Base-by-base conservation (phyloP, 2,329 filamentous ascomycete species). In the Trichophyton benhamiae region DNA sequence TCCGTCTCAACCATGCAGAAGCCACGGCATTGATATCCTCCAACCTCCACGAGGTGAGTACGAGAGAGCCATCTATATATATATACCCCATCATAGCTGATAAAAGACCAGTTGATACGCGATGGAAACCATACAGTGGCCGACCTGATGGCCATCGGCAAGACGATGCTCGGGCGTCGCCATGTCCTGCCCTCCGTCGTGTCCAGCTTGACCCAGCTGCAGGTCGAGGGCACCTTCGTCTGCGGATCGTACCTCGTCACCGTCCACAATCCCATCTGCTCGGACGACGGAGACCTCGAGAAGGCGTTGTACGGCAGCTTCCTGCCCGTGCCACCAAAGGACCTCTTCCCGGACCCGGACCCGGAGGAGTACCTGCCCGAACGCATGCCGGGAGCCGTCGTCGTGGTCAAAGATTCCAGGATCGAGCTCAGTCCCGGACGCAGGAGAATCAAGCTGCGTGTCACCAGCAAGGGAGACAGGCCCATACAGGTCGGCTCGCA, bases 401-500 rank as follows among this genome's bases (percentile, higher is more conserved):
- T 95, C 2, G 80, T 86, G 0, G 85, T 86, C 42, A 88, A 87
- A 68, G 82, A 83, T 57, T 80, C 80, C 22, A 81, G 78, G 57
- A 82, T 96, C 60, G 76, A 77, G 58, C 75, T 97, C 67, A 96
- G 90, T 71, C 80, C 86, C 67, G 87, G 86, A 44, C 82, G 90
- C 60, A 85, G 83, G 74, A 82, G 91, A 63, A 86, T 91, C 65
- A 81, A 77, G 63, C 77, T 97, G 44, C 84, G 80, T 70, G 89
- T 97, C 46, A 91, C 86, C 65, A 96, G 89, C 74, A 88, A 83
- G 68, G 92, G 92, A 5, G 92, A 97, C 74, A 80, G 92, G 36
- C 92, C 92, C 0, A 87, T 96, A 63, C 91, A 96, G 79, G 87
- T 89, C 63, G 92, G 92, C 36, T 95, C 90, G 36, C 92, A 97